Evolutionary conservation across 345 rosid genomes (phyloP).

Genomic region (Euclidium syriacum): DNA sequence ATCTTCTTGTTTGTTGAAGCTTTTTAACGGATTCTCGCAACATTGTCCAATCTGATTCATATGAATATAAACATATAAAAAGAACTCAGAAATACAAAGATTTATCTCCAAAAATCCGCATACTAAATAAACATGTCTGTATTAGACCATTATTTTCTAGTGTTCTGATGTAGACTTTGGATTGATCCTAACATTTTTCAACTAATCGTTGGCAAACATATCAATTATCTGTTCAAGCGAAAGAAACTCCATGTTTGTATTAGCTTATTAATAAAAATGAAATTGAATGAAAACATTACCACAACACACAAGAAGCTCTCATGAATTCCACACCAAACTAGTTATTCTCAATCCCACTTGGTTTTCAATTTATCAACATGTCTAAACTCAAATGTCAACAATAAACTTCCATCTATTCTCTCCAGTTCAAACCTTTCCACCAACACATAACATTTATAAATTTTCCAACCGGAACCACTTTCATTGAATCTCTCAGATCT

Average conservation of each 20-base stretch:
- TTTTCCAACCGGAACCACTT: conserved; percentile 39
- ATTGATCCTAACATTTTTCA: too few relatives aligned
- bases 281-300: background rate
- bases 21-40: background rate
- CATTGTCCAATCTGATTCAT: background rate
- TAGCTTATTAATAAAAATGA: background rate
- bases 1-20: conserved; percentile 10
- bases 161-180: too few relatives aligned
- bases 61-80: background rate
- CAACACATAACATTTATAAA: conserved; percentile 44
- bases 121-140: too few relatives aligned
- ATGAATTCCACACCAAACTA: too few relatives aligned
- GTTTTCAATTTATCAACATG: conserved; percentile 36
- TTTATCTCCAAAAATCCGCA: too few relatives aligned
- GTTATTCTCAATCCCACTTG: too few relatives aligned
- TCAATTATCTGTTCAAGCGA: background rate
- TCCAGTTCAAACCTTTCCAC: conserved; percentile 58
- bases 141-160: too few relatives aligned
- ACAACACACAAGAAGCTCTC: background rate
- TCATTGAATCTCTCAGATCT: conserved; percentile 27
- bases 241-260: background rate
- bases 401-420: conserved; percentile 53
- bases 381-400: conserved; percentile 41
- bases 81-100: too few relatives aligned
- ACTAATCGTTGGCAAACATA: background rate